Base-by-base conservation (phyloP, 139 green algal species). In the Volvox reticuliferus region DNA sequence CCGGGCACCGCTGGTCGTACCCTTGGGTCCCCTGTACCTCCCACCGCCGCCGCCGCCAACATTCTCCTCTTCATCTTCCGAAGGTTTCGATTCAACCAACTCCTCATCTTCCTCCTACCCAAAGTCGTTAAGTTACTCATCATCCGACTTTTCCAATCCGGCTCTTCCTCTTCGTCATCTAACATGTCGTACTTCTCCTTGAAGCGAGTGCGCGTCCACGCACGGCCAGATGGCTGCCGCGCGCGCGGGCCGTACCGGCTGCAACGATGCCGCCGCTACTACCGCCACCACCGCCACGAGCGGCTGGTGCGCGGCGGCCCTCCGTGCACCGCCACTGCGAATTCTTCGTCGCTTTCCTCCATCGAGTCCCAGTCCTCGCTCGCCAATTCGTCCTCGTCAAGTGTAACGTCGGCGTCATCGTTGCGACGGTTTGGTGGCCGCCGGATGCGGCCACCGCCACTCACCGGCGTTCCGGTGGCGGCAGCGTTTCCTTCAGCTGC, bases 91-190 rank as follows among this genome's bases (percentile, higher is more conserved):
- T 12, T 1, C 81, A 62, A 62, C 81, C 81, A 24, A 80, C 30
- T 89, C 85, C n/a, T 82, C 85, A 36, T 89, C 69, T 28, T 89
- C 85, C 65, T 82, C 69, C 69, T 89, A 67, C 37, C 35, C 36
- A 16, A 32, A 12, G 30, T 84, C 78, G 6, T 84, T 84, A 12
- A 65, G 36, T 1, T 84, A 35, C 36, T 84, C 78, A 22, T 36
- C 16, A 84, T 84, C 78, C 78, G 78, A 84, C 21, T 44, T 37
- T 33, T 67, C 78, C 36, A 84, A 22, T 33, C 67, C 78, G 35
- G 36, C 22, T 86, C 80, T 9, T 75, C 55, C 13, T 86, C 80
- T 6, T 86, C 80, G 26, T 85, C 79, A 14, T 86, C 80, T 1
- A 50, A 1, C 50, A 86, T 37, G 80, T 86, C 80, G 28, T 50